Conservation (phyloP, 345 rosid species). For the Orychophragmus violaceus region DNA sequence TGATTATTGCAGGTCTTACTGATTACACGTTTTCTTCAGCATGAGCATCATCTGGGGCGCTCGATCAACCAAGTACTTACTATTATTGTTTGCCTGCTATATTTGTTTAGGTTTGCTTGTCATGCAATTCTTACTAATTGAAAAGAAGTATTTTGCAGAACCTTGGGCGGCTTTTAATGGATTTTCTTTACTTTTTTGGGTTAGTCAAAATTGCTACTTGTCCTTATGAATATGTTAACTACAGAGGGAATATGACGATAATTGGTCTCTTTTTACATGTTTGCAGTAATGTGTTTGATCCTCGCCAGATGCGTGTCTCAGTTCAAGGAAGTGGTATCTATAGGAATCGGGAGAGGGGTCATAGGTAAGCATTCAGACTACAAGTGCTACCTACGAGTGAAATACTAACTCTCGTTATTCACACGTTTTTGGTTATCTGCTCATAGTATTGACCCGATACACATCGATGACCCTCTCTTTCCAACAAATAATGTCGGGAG, state of each 20-base stretch:
- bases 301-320: constrained; percentile 93
- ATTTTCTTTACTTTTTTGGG: constrained; percentile 98
- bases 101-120: constrained; percentile 5
- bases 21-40: constrained; percentile 90
- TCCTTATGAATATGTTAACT: constrained; percentile 5
- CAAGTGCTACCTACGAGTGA: background rate
- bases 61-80: constrained; percentile 66
- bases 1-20: constrained; percentile 57
- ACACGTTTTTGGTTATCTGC: constrained; percentile 17
- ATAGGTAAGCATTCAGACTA: constrained; percentile 49
- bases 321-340: constrained; percentile 93
- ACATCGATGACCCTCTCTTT: constrained; percentile 91
- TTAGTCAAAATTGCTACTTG: constrained; percentile 37
- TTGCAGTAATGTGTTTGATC: constrained; percentile 92
- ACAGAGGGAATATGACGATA: background rate
- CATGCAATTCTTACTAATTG: constrained; percentile 10
- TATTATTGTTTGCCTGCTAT: constrained; percentile 9
- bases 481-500: constrained; percentile 94
- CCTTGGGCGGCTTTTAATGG: constrained; percentile 89
- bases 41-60: constrained; percentile 88
- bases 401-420: constrained; percentile 10
- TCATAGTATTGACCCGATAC: constrained; percentile 86
- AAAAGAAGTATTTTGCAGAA: constrained; percentile 53
- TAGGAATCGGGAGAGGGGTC: constrained; percentile 84
- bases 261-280: too few species aligned